Conservation (phyloP, 169 alveolate genomes). For the Ichthyophthirius multifiliis region DNA sequence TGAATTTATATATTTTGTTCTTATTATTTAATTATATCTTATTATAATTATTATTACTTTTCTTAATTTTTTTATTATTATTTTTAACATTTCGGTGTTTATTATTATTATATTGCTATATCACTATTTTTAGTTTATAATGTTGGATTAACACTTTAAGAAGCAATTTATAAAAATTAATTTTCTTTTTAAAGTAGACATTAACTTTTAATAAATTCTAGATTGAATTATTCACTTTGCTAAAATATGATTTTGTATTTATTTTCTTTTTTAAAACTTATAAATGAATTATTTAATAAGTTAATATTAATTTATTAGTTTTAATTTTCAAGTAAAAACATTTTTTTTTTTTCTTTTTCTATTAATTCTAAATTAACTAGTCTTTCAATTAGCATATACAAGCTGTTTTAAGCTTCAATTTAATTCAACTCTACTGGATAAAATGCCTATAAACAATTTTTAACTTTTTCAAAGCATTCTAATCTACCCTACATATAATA, state of each 20-base stretch:
- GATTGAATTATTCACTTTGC: no score
- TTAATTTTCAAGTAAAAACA: not conserved
- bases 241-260: no score
- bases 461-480: not conserved
- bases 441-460: not conserved
- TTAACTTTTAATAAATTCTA: not conserved
- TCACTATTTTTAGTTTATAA: no score
- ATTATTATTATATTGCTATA: no score
- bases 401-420: not conserved
- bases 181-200: not conserved
- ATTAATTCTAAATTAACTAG: not conserved
- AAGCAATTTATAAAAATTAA: no score
- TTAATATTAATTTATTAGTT: not conserved
- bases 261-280: no score
- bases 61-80: no score
- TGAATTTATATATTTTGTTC: no score
- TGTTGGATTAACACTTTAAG: no score
- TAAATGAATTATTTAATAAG: not conserved
- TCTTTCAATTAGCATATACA: not conserved
- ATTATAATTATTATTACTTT: no score
- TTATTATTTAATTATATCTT: no score
- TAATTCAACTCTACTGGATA: not conserved
- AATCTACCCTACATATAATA: slow-evolving; percentile 8
- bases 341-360: not conserved
- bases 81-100: no score